Conservation (phyloP, 1,284 basidiomycete species). For the Stygiomarasmius scandens region DNA sequence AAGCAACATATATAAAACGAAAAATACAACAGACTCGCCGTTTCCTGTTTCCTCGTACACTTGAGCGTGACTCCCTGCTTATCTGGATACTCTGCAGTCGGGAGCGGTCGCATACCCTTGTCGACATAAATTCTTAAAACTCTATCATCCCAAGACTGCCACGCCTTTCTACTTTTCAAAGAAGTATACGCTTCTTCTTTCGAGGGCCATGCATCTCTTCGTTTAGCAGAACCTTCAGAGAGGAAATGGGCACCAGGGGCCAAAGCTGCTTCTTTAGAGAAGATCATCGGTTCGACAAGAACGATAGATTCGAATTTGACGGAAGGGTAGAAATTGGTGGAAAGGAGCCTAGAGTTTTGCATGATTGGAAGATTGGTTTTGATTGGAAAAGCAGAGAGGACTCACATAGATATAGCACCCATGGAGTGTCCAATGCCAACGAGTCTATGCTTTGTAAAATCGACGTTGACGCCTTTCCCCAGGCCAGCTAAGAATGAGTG, state of each 20-base stretch:
- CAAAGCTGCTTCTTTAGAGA: conserved; percentile 22
- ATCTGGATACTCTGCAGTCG: conserved; percentile 48
- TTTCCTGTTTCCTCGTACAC: conserved; percentile 49
- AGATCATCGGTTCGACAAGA: conserved; percentile 42
- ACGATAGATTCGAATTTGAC: conserved; percentile 45
- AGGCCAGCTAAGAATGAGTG: conserved; percentile 33
- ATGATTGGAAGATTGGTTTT: not conserved
- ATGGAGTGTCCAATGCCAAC: conserved; percentile 44
- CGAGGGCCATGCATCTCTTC: conserved; percentile 54
- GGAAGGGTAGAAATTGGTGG: conserved; percentile 40
- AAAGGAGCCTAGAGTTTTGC: conserved; percentile 34
- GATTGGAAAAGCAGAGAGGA: not conserved
- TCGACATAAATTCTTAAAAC: conserved; percentile 45
- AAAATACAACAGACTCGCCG: conserved; percentile 29
- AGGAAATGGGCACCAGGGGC: conserved; percentile 28
- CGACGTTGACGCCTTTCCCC: not conserved
- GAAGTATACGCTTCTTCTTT: conserved; percentile 46
- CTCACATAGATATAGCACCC: conserved; percentile 39
- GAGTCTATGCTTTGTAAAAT: conserved; percentile 24
- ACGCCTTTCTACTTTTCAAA: conserved; percentile 39
- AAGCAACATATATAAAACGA: no score
- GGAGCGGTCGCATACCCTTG: conserved; percentile 46
- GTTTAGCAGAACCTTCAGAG: conserved; percentile 33
- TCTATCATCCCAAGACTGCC: conserved; percentile 54
- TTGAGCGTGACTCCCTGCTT: conserved; percentile 51